A percentile compares a stretch with the other conserved stretches of the same genome.
These are phyloP conservation scores for Clonostachys byssicola DNA, from an alignment of 2,329 filamentous ascomycete species.

Conservation along the genomic window DNA sequence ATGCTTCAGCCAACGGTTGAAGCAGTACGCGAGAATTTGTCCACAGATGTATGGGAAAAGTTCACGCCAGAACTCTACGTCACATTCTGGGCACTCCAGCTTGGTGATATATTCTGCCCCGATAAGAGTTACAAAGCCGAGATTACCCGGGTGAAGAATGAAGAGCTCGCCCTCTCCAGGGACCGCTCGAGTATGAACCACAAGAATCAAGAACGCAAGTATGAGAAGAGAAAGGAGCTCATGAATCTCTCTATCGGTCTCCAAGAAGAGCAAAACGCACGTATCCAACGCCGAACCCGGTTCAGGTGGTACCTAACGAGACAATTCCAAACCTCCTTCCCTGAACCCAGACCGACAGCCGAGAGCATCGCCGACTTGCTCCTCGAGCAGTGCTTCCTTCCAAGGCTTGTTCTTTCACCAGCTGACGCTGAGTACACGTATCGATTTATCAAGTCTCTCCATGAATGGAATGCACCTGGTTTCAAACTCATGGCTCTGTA, in stretches of 20 bases:
- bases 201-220: conserved; percentile 59
- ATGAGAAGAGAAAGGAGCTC: conserved; percentile 63
- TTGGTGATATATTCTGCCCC: conserved; percentile 76
- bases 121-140: conserved; percentile 75
- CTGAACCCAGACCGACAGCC: conserved; percentile 55
- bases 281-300: conserved; percentile 62
- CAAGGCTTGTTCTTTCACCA: conserved; percentile 77
- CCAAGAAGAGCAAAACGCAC: conserved; percentile 68
- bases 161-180: conserved; percentile 61
- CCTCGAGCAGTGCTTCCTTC: conserved; percentile 89
- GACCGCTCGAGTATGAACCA: conserved; percentile 72
- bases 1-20: conserved; percentile 68
- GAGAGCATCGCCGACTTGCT: conserved; percentile 70
- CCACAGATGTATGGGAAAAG: conserved; percentile 58
- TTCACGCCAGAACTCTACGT: conserved; percentile 81
- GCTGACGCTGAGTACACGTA: conserved; percentile 88
- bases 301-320: conserved; percentile 67
- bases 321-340: conserved; percentile 79
- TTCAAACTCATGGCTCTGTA: conserved; percentile 85
- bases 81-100: conserved; percentile 86
- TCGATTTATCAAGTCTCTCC: conserved; percentile 81
- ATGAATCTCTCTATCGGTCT: conserved; percentile 66
- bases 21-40: conserved; percentile 66
- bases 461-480: conserved; percentile 76
- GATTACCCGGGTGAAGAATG: conserved; percentile 62